Base-by-base conservation (phyloP, 805 yeast genomes). In the Pichia thaimueangensis region DNA sequence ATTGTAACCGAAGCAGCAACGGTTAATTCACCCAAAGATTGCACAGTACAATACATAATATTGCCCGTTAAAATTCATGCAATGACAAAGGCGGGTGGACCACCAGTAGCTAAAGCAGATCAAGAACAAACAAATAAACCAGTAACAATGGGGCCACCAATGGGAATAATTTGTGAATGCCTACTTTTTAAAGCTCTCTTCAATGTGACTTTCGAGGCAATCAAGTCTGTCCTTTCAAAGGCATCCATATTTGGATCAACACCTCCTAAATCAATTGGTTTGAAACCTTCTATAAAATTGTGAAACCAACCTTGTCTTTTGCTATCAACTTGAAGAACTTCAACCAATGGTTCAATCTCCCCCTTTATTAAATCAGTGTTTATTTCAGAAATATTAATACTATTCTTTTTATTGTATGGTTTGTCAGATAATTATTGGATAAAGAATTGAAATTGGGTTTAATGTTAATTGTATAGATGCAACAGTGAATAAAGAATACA, bases 61-160 rank as follows among this genome's bases (percentile, higher is more conserved):
- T 74, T 57, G 57, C 85, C 84, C 24, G 76, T 69, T 43, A 79
- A 64, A 27, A 65, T 57, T 72, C 81, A 74, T 41, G 74, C 82
- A 39, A 81, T 74, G 39, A 82, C 70, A 30, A 82, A 60, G 31
- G 81, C 73, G 13, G 82, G 84, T n/a, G 93, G 91, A 21, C 93
- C 91, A 58, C 86, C 84, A 24, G 70, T 65, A 16, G 70, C 51
- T 39, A 84, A 62, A 3, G 85, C 73, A 15, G 70, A 61, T 46
- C 86, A 85, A 2, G 87, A 74, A 55, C 86, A 86, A 25, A 86
- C 82, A 47, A 86, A 78, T 39, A 86, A 68, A 56, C 93, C 95
- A 8, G 91, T 81, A 52, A 95, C 95, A 51, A 86, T 83, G 45
- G 82, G 73, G 31, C 91, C 89, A 51, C 91, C 93, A 48, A 84